A percentile compares a stretch with the other conserved stretches of the same genome.
Evolutionary conservation across 2,329 filamentous ascomycete species (phyloP).

Genomic region (Fusarium sacchari): DNA sequence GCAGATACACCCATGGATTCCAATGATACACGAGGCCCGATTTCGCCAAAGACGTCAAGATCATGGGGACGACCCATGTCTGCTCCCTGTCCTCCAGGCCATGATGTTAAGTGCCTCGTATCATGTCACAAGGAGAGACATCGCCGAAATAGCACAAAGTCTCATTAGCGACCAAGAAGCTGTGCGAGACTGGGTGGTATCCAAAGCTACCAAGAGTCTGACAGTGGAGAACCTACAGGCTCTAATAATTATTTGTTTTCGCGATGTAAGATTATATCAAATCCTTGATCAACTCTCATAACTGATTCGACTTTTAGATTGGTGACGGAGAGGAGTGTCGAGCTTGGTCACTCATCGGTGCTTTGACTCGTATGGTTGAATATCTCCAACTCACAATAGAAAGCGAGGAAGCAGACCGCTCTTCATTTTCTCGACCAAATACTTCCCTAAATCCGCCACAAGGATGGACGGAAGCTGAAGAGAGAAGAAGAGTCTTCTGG

Average conservation of each 20-base stretch:
- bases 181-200: constrained; percentile 9
- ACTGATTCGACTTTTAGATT: constrained; percentile 20
- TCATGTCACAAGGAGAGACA: not conserved
- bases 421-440: not conserved
- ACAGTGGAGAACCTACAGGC: constrained; percentile 33
- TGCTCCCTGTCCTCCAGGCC: constrained; percentile 11
- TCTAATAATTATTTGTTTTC: constrained; percentile 28
- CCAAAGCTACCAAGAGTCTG: constrained; percentile 19
- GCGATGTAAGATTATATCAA: constrained; percentile 3
- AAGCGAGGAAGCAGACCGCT: constrained; percentile 8
- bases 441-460: constrained; percentile 23
- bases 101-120: constrained; percentile 21
- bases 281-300: accelerated
- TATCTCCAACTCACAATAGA: constrained; percentile 45
- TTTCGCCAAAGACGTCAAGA: constrained; percentile 20
- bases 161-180: not conserved
- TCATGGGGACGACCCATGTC: not conserved
- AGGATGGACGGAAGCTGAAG: constrained; percentile 43
- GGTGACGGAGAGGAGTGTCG: constrained; percentile 38
- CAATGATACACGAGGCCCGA: constrained; percentile 22
- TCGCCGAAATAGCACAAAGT: not conserved
- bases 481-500: constrained; percentile 44
- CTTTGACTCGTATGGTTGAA: constrained; percentile 44
- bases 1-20: constrained; percentile 34
- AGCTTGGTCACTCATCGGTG: constrained; percentile 45